Evolutionary conservation across 805 yeast species (phyloP), one percentile per base, ranked within the genome.

Genomic region (Wickerhamomyces xylosicus): DNA sequence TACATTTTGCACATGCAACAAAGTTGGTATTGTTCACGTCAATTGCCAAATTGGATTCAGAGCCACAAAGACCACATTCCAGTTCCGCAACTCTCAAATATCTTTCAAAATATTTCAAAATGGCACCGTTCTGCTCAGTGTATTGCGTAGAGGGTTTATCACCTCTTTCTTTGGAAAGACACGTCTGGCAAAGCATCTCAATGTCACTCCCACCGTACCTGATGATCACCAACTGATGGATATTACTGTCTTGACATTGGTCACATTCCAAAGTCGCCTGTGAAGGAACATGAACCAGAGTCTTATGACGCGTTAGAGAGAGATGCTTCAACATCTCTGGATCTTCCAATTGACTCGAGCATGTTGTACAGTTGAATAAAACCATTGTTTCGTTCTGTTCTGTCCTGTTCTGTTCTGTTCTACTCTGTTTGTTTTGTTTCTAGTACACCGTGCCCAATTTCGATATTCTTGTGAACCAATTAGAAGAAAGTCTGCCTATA

Each of bases 201-300:
- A 76, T 69, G 47, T 74, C 79, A 15, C 70, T 64, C 21, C 77
- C 72, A 2, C 77, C 81, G 50, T 64, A 71, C 31, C 81, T 53
- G 7, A 71, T 59, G 34, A 76, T 61, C 37, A 61, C 65, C 39
- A 76, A 57, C 47, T 67, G 70, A 53, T 74, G 79, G 36, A 77
- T 63, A 47, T 74, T 76, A 31, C 63, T 47, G 47, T 74, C 72
- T 17, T 62, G 63, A 53, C 83, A 77, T 33, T 69, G 72, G 49
- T 74, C 80, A 53, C 83, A 77, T 45, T 63, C 64, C 3, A 77
- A 52, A 9, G 54, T 56, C 46, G 74, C 79, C 9, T 56, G 62
- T 3, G 59, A 47, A 0, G 49, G 39, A 5, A 49, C 53, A 44
- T 61, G 62, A 22, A 47, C 40, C 5, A 74, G 65, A 1, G 64